A percentile compares a stretch with the other conserved stretches of the same genome.
phyloP scores from a whole-genome alignment of 106 monocot genomes.

The Acanthochlamys bracteata region DNA sequence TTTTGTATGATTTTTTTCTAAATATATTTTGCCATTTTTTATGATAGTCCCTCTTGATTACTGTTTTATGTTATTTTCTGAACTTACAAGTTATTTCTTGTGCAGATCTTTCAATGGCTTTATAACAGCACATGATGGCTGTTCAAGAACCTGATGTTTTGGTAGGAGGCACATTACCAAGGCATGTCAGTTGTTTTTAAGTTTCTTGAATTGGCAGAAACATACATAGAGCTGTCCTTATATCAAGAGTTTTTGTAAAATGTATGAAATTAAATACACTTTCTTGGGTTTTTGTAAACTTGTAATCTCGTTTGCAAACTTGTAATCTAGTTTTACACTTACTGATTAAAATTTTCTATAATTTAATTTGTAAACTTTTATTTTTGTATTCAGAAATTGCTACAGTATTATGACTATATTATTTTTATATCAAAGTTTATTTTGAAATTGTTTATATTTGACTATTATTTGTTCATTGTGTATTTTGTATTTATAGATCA shows the following conservation, averaged over 20 bases:
- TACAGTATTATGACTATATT: constrained; percentile 69
- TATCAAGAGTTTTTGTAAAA: background rate
- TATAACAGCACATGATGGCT: constrained; percentile 8
- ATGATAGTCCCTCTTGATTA: background rate
- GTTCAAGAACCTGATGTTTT: background rate
- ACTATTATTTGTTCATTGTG: too few relatives aligned
- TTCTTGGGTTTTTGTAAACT: constrained; percentile 17
- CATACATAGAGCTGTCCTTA: background rate
- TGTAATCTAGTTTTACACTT: constrained; percentile 87
- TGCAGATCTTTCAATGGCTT: constrained; percentile 23
- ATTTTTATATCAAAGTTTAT: too few relatives aligned
- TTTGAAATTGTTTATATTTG: too few relatives aligned
- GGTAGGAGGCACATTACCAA: background rate
- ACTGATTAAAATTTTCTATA: too few relatives aligned
- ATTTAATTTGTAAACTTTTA: too few relatives aligned
- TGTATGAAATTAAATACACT: background rate
- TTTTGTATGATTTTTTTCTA: too few relatives aligned
- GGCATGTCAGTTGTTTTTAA: background rate
- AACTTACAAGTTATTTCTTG: background rate
- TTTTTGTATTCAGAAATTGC: constrained; percentile 71
- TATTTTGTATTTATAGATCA: too few relatives aligned
- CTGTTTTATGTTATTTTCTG: background rate
- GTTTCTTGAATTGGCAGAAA: background rate
- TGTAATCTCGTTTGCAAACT: constrained; percentile 78
- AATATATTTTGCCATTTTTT: background rate